Percentiles rank a stretch among this genome's conserved stretches.
Conservation (phyloP, 768 basidiomycete species). For the Mycena chlorophos region DNA sequence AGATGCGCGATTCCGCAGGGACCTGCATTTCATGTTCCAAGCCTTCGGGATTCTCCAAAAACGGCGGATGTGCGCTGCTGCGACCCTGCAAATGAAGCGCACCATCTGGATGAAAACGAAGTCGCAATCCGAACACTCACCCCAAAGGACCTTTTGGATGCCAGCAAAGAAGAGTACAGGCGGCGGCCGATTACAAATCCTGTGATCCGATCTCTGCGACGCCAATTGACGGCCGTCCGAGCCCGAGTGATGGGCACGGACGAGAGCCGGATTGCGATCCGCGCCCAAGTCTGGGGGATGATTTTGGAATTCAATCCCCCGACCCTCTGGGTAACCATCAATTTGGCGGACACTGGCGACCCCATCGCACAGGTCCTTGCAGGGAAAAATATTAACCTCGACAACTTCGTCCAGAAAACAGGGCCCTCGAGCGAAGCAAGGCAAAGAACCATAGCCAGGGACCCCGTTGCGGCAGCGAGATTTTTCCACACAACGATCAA, state of each 20-base stretch:
- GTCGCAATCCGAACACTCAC: slow-evolving; percentile 27
- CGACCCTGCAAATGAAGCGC: slow-evolving; percentile 34
- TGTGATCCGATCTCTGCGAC: slow-evolving; percentile 25
- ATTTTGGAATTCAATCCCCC: slow-evolving; percentile 31
- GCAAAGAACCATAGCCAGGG: slow-evolving; percentile 32
- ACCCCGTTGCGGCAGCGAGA: slow-evolving; percentile 40
- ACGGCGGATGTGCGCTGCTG: slow-evolving; percentile 22
- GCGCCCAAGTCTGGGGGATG: slow-evolving; percentile 39
- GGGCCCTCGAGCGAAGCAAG: slow-evolving; percentile 28
- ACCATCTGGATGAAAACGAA: slow-evolving; percentile 24
- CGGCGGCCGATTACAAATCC: slow-evolving; percentile 26
- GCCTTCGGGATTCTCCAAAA: slow-evolving; percentile 34
- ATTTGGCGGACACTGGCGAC: slow-evolving; percentile 38
- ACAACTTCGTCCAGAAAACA: slow-evolving; percentile 26
- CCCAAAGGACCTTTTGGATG: slow-evolving; percentile 29
- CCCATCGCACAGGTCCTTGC: slow-evolving; percentile 42
- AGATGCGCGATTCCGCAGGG: slow-evolving; percentile 29
- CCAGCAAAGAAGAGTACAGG: slow-evolving; percentile 33
- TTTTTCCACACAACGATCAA: slow-evolving; percentile 40
- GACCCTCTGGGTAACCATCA: slow-evolving; percentile 42
- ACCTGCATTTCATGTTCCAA: slow-evolving; percentile 30
- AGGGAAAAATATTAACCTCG: slow-evolving; percentile 39
- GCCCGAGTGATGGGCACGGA: slow-evolving; percentile 33
- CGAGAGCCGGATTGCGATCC: slow-evolving; percentile 25
- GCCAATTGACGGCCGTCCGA: slow-evolving; percentile 26